These are phyloP conservation scores for Solanum bulbocastanum DNA, from an alignment of 257 asterid species.

Conservation along the genomic window DNA sequence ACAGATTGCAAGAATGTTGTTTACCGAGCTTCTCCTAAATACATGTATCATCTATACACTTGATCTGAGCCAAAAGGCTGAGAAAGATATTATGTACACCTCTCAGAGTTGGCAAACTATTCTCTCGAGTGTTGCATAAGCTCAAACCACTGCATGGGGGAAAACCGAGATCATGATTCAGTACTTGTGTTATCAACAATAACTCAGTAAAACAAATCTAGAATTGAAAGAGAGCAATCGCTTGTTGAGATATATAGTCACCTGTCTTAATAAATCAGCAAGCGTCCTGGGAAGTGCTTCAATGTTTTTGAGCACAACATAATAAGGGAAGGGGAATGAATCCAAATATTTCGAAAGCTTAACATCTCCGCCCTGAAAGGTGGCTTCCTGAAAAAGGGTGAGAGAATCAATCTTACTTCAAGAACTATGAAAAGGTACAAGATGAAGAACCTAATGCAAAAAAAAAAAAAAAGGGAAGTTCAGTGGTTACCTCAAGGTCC, in stretches of 20 bases:
- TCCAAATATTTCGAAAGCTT: slow-evolving; percentile 49
- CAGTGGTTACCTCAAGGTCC: slow-evolving; percentile 40
- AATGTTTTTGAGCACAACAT: slow-evolving; percentile 68
- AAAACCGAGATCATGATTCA: not conserved
- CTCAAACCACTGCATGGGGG: slow-evolving; percentile 75
- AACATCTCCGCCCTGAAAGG: slow-evolving; percentile 22
- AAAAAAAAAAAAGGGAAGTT: not conserved
- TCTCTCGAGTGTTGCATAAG: slow-evolving; percentile 69
- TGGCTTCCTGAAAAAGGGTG: slow-evolving; percentile 43
- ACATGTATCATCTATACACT: slow-evolving; percentile 13
- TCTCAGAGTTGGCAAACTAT: not conserved
- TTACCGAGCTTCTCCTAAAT: not conserved
- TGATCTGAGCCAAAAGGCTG: slow-evolving; percentile 48
- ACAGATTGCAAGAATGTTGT: not conserved
- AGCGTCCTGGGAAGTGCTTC: slow-evolving; percentile 88
- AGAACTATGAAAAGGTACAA: not conserved
- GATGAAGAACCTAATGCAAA: not conserved
- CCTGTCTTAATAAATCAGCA: slow-evolving; percentile 90
- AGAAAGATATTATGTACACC: slow-evolving; percentile 27
- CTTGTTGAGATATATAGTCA: not conserved
- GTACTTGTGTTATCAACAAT: not conserved
- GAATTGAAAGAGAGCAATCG: not conserved
- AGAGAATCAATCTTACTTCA: not conserved
- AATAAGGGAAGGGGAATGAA: slow-evolving; percentile 85
- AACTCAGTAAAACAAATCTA: not conserved